A percentile compares a stretch with the other conserved stretches of the same genome.
These are phyloP conservation scores for Phytophthora sp. DNA, from an alignment of 352 stramenopile species.

Conservation along the genomic window DNA sequence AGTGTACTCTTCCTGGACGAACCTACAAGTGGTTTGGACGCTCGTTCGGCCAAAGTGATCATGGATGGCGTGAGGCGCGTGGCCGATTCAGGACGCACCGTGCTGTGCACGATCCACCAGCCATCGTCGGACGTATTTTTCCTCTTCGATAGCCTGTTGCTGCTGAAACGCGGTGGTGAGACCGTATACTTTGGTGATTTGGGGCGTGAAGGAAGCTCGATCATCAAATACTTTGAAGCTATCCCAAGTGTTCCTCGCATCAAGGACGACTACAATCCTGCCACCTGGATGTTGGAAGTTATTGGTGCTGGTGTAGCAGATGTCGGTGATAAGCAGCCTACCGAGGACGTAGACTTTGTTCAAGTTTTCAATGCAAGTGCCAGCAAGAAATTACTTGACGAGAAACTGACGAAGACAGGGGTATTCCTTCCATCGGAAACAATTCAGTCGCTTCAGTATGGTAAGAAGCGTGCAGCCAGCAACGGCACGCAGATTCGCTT, in stretches of 20 bases:
- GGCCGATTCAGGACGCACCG: conserved; percentile 67
- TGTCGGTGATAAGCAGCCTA: conserved; percentile 38
- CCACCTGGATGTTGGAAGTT: conserved; percentile 72
- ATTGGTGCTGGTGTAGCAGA: conserved; percentile 53
- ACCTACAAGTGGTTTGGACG: conserved; percentile 58
- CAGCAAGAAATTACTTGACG: conserved; percentile 26
- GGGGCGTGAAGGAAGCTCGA: conserved; percentile 19
- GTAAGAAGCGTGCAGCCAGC: conserved; percentile 46
- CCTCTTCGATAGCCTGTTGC: conserved; percentile 87
- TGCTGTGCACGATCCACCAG: conserved; percentile 94
- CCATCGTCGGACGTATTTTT: conserved; percentile 87
- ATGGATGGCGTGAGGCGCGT: conserved; percentile 88
- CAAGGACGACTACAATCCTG: conserved; percentile 64
- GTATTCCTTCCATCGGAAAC: conserved; percentile 31
- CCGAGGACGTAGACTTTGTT: conserved; percentile 34
- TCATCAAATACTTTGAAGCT: conserved; percentile 69
- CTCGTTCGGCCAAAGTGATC: conserved; percentile 29
- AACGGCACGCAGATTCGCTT: conserved; percentile 45
- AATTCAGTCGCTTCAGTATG: conserved; percentile 34
- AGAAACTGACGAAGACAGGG: conserved; percentile 25
- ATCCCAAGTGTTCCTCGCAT: conserved; percentile 66
- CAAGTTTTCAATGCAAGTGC: conserved; percentile 38
- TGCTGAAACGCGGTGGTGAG: conserved; percentile 75
- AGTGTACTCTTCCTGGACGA: conserved; percentile 82
- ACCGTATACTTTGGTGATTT: conserved; percentile 61